Evolutionary conservation across 768 basidiomycete genomes (phyloP).

Genomic region (Lentinula sp.): DNA sequence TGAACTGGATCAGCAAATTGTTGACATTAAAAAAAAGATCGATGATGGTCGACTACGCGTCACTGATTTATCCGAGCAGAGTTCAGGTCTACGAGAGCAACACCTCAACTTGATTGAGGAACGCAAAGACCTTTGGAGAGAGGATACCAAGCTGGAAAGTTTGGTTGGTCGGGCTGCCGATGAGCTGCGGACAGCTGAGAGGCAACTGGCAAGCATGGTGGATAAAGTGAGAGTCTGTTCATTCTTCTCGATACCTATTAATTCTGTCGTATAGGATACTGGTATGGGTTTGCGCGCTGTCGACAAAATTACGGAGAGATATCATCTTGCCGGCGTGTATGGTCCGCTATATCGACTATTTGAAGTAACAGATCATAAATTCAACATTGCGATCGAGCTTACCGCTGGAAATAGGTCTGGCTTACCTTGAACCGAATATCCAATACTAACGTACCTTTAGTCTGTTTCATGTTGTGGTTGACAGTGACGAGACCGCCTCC

Average conservation of each 20-base stretch:
- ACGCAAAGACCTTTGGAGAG: slow-evolving; percentile 91
- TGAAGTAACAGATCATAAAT: slow-evolving; percentile 81
- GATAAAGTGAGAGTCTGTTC: slow-evolving; percentile 62
- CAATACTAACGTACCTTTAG: slow-evolving; percentile 30
- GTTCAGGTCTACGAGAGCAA: slow-evolving; percentile 56
- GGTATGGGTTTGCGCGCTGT: slow-evolving; percentile 84
- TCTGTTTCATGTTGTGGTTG: slow-evolving; percentile 96
- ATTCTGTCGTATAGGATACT: slow-evolving; percentile 62
- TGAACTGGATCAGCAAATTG: slow-evolving; percentile 55
- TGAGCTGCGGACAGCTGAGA: slow-evolving; percentile 77
- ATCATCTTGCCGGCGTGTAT: slow-evolving; percentile 77
- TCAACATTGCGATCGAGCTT: slow-evolving; percentile 88
- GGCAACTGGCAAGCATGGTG: slow-evolving; percentile 84
- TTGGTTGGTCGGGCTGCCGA: slow-evolving; percentile 71
- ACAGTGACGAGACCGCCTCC: slow-evolving; percentile 90
- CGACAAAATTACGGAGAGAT: slow-evolving; percentile 72
- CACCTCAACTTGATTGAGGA: slow-evolving; percentile 67
- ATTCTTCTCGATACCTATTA: background rate
- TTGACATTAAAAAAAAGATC: slow-evolving; percentile 48
- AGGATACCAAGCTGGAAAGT: slow-evolving; percentile 84
- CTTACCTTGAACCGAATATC: background rate
- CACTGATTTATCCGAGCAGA: slow-evolving; percentile 56
- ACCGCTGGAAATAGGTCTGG: slow-evolving; percentile 90
- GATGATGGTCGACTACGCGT: slow-evolving; percentile 59
- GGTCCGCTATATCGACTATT: slow-evolving; percentile 94